Evolutionary conservation across 139 green algal genomes (phyloP).

Genomic region (Pedinophyceae sp.): DNA sequence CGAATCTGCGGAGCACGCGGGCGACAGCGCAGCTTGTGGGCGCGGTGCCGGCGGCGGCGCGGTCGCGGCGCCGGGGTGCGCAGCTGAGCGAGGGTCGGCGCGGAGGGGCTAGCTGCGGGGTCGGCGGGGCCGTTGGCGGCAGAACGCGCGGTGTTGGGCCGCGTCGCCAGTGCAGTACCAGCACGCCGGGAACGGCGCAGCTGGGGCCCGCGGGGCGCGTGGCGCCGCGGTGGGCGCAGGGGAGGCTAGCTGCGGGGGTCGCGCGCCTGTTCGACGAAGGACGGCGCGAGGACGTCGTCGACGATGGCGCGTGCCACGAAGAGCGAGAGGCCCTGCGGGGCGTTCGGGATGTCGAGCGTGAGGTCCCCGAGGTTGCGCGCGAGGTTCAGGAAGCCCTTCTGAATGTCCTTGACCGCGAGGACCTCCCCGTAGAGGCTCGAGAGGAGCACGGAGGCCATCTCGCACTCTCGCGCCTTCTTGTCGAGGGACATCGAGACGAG

Average conservation of each 20-base stretch:
- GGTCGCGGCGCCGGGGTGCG: no score
- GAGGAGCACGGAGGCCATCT: constrained; percentile 73
- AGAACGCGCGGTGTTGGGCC: no score
- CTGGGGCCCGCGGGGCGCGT: neutral
- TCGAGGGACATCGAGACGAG: constrained; percentile 59
- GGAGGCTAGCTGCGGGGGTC: no score
- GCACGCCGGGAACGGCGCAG: no score
- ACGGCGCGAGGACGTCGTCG: constrained; percentile 62
- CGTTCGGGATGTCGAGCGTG: constrained; percentile 62
- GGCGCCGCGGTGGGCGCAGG: neutral
- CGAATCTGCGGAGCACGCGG: no score
- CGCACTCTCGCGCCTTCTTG: constrained; percentile 72
- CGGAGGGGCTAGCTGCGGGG: no score
- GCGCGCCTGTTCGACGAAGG: constrained; percentile 20
- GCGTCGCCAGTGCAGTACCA: no score
- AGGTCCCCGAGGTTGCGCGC: constrained; percentile 53
- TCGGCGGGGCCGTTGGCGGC: no score
- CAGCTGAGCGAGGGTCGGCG: no score
- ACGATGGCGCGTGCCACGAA: constrained; percentile 71
- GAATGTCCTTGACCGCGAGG: constrained; percentile 26
- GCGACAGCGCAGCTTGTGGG: no score
- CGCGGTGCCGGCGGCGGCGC: no score
- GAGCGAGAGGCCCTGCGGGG: constrained; percentile 34
- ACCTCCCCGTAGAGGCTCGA: constrained; percentile 62
- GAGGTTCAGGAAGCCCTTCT: constrained; percentile 45